Percentiles rank a stretch among this genome's conserved stretches.
Evolutionary conservation across 306 rosid species (phyloP).

Genomic region (Dryas alaskensis): DNA sequence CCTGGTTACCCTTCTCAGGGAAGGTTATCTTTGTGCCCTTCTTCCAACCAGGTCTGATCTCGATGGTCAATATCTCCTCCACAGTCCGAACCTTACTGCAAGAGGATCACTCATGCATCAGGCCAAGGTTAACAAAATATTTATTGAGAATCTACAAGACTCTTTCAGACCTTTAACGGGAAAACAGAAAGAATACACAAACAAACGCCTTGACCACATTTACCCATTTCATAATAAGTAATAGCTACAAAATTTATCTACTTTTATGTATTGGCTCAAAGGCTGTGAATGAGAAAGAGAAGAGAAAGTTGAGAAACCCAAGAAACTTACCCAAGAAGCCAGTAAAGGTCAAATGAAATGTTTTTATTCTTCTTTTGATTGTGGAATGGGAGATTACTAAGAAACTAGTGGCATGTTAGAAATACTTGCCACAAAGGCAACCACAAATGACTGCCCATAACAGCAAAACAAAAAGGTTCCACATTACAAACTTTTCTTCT

Average conservation of each 20-base stretch:
- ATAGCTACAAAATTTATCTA: neutral
- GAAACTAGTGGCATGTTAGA: neutral
- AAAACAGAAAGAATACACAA: neutral
- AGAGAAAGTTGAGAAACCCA: no score
- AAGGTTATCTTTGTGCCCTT: constrained; percentile 92
- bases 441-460: neutral
- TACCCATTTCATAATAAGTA: neutral
- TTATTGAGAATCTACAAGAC: constrained; percentile 11
- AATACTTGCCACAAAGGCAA: neutral
- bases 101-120: constrained; percentile 29
- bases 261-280: neutral
- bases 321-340: neutral
- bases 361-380: neutral
- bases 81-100: constrained; percentile 57
- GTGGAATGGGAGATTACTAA: neutral
- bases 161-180: neutral
- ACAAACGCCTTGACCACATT: neutral
- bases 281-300: neutral
- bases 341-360: neutral
- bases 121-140: constrained; percentile 1
- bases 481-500: neutral
- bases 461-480: neutral
- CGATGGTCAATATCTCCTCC: constrained; percentile 90
- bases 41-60: constrained; percentile 95
- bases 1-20: constrained; percentile 89